Percentiles rank a stretch among this genome's conserved stretches.
These are phyloP conservation scores for Aspergillus pseudoterreus DNA, from an alignment of 2,329 filamentous ascomycete genomes.

Conservation along the genomic window DNA sequence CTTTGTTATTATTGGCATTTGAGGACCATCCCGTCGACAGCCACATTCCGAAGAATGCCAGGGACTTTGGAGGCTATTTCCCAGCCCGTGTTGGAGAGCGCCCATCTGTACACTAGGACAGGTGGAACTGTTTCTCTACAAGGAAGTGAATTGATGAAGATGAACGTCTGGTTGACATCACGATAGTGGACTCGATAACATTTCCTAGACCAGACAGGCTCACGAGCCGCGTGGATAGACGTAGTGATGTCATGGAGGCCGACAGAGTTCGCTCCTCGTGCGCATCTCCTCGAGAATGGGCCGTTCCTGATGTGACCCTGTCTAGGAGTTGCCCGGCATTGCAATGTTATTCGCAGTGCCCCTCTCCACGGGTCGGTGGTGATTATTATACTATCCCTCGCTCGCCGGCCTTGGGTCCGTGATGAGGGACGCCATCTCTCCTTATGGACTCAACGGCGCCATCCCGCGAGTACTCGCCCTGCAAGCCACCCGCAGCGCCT, in stretches of 20 bases:
- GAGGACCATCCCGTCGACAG: too few species aligned
- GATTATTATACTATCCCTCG: background rate
- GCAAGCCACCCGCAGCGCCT: background rate
- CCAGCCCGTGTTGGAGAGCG: background rate
- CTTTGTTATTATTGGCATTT: too few species aligned
- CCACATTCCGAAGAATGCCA: too few species aligned
- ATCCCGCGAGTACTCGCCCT: background rate
- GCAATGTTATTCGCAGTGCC: background rate
- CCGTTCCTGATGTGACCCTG: background rate
- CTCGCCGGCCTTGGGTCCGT: too few species aligned
- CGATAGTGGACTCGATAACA: background rate
- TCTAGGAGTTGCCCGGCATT: background rate
- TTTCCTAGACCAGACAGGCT: background rate
- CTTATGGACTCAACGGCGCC: background rate
- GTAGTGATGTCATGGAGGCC: background rate
- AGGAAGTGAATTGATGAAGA: background rate
- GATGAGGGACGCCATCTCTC: too few species aligned
- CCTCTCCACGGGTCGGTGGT: background rate
- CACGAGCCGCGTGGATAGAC: background rate
- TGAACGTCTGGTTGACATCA: background rate
- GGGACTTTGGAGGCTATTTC: too few species aligned
- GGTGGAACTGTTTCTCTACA: background rate
- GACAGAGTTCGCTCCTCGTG: background rate
- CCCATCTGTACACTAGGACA: background rate
- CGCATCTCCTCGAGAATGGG: background rate